phyloP scores from a whole-genome alignment of 352 stramenopile species.

The Phytophthora constricta region DNA sequence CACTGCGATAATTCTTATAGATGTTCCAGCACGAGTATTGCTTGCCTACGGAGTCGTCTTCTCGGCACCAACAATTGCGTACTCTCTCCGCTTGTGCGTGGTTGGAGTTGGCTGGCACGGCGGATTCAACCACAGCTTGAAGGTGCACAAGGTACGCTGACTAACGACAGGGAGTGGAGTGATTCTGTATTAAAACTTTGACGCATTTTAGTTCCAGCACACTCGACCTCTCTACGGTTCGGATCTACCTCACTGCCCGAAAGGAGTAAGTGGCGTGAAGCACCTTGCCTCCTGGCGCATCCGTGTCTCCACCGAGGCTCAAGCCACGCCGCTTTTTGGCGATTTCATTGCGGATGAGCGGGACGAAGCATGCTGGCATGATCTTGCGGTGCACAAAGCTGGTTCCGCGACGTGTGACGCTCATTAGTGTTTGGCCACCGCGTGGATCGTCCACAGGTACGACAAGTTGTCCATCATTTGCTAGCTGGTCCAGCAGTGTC shows the following conservation, averaged over 20 bases:
- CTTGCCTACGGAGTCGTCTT: too few relatives aligned
- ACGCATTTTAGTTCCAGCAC: too few relatives aligned
- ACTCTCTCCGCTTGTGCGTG: too few relatives aligned
- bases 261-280: slow-evolving; percentile 21
- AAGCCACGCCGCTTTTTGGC: slow-evolving; percentile 24
- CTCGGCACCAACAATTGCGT: too few relatives aligned
- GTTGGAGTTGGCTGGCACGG: too few relatives aligned
- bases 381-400: slow-evolving; percentile 59
- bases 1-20: neutral
- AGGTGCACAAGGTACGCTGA: too few relatives aligned
- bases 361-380: slow-evolving; percentile 77
- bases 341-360: slow-evolving; percentile 50
- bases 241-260: slow-evolving; percentile 24
- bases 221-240: too few relatives aligned
- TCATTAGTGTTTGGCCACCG: slow-evolving; percentile 72
- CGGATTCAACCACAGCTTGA: too few relatives aligned
- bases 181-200: too few relatives aligned
- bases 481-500: slow-evolving; percentile 89
- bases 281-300: slow-evolving; percentile 9
- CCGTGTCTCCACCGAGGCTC: slow-evolving; percentile 9
- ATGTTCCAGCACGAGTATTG: neutral
- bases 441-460: slow-evolving; percentile 88
- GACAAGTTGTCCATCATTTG: slow-evolving; percentile 90
- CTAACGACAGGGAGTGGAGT: too few relatives aligned
- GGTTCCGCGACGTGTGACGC: slow-evolving; percentile 62